Percentiles rank a stretch among this genome's conserved stretches.
phyloP scores from a whole-genome alignment of 306 rosid species.

The Pyrus betulifolia region DNA sequence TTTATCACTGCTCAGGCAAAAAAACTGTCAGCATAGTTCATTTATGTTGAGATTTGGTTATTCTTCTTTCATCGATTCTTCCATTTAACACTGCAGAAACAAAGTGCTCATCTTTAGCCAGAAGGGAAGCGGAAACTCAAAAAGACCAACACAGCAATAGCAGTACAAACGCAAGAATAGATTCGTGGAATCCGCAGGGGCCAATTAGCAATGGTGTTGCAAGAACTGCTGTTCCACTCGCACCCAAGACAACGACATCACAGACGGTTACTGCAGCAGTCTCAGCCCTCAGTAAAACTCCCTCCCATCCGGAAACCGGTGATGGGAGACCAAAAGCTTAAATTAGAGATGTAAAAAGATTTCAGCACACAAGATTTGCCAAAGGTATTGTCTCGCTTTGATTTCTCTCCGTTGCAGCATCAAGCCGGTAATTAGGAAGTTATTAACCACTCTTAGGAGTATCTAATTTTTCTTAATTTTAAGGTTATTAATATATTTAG shows the following conservation, averaged over 20 bases:
- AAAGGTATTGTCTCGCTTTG: conserved; percentile 7
- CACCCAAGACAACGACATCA: conserved; percentile 23
- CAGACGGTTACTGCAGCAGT: conserved; percentile 31
- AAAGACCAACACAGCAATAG: conserved; percentile 41
- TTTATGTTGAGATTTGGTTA: not conserved
- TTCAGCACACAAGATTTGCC: conserved; percentile 37
- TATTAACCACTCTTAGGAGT: conserved; percentile 22
- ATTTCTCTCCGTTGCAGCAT: conserved; percentile 20
- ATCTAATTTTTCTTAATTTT: conserved; percentile 28
- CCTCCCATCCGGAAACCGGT: conserved; percentile 45
- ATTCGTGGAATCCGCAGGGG: conserved; percentile 26
- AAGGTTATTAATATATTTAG: conserved; percentile 38
- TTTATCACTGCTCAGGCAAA: not conserved
- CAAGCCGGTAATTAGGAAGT: conserved; percentile 27
- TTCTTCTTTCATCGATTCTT: conserved; percentile 3
- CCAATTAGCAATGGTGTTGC: conserved; percentile 42
- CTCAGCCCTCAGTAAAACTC: conserved; percentile 1
- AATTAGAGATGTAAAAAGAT: conserved; percentile 31
- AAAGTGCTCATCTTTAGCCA: conserved; percentile 65
- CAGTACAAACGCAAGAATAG: conserved; percentile 38
- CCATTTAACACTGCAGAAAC: conserved; percentile 52
- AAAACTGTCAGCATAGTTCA: not conserved
- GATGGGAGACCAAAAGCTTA: conserved; percentile 36
- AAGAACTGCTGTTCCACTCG: conserved; percentile 30
- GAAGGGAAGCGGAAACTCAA: conserved; percentile 47